Evolutionary conservation across 352 stramenopile species (phyloP), one percentile per base, ranked within the genome.

Genomic region (Phytophthora kernoviae): DNA sequence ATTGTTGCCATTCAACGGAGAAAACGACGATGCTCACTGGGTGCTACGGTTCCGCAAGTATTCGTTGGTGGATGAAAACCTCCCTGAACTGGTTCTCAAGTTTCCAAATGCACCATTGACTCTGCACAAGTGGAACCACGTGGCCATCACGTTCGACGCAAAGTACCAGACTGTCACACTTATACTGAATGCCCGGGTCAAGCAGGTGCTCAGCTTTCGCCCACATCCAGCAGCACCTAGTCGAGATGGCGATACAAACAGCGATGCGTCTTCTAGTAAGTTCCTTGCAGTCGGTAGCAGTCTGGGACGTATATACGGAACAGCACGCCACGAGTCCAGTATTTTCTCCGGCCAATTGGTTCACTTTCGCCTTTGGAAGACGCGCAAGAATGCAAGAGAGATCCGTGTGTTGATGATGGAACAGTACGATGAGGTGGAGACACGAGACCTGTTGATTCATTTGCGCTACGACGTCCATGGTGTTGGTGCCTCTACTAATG

Each of bases 281-380:
- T 48, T 81, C 15, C 48, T 81, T 9, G 58, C 68, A 17, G 34
- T 81, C 9, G 72, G 68, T 5, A 68, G 58, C 22, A 71, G 61
- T 37, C 33, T 81, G 9, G 69, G 53, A 12, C 72, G 55, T 1
- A 56, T 68, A 0, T 34, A 69, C 14, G 32, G 40, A 1, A 62
- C 53, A 24, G 57, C 7, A 4, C 15, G 39, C 17, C 54, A 46
- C 4, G 52, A 63, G 39, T 68, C 36, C 0, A 41, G 10, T 33
- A 43, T 36, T 4, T 75, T 75, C 27, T 68, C 52, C 2, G 67
- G 67, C 0, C 67, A 75, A 37, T 20, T 75, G 21, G 67, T 58
- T 1, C 67, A 67, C 10, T 75, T 75, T 21, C 62, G 62, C 1
- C 18, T 75, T 4, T 75, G 67, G 67, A 71, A 64, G 14, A 50